Percentiles rank a stretch among this genome's conserved stretches.
phyloP scores from a whole-genome alignment of 345 rosid genomes.

The Eucalyptus sideroxylon region DNA sequence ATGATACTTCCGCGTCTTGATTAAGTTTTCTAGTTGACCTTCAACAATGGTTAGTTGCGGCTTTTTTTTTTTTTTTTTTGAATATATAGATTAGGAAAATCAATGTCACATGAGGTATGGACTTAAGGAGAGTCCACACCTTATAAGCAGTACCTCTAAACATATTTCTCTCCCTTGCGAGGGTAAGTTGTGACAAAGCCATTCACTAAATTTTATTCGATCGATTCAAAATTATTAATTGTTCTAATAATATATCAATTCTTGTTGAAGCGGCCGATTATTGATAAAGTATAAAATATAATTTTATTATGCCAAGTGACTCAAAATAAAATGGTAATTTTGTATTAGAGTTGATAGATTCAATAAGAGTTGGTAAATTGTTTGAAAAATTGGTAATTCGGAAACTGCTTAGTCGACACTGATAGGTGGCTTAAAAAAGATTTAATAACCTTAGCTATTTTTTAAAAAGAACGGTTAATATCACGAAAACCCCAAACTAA shows the following conservation, averaged over 20 bases:
- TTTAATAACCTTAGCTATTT: not conserved
- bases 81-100: too few species aligned
- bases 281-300: not conserved
- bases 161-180: fast-evolving
- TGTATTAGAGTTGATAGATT: not conserved
- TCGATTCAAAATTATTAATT: not conserved
- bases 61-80: too few species aligned
- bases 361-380: not conserved
- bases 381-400: not conserved
- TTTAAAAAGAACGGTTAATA: too few species aligned
- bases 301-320: not conserved
- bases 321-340: not conserved
- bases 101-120: fast-evolving
- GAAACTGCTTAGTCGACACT: not conserved
- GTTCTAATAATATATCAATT: not conserved
- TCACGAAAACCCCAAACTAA: too few species aligned
- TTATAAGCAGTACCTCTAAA: too few species aligned
- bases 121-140: too few species aligned
- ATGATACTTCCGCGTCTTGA: fast-evolving
- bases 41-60: too few species aligned
- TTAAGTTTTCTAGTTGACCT: too few species aligned
- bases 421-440: not conserved
- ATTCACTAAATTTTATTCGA: not conserved
- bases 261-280: not conserved
- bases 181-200: fast-evolving